Evolutionary conservation across 352 stramenopile genomes (phyloP), one percentile per base, ranked within the genome.

Genomic region (Peronospora tabacina): DNA sequence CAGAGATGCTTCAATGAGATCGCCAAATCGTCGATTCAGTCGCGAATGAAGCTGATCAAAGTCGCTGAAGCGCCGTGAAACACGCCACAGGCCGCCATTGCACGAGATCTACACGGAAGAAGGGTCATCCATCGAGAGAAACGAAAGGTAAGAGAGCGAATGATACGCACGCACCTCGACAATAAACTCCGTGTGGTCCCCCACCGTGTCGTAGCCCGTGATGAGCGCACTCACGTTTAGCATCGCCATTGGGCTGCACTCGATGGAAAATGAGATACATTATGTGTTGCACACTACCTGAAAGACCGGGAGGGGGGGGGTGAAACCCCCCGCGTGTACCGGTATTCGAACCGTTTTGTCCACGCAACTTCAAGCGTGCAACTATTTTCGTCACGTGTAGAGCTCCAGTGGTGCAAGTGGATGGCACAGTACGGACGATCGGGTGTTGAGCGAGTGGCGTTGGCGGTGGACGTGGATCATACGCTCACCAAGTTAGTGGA

Each of bases 121-220:
- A 36, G 44, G 8, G 6, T 29, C 5, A 12, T 66, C 20, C 45
- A 33, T 34, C 16, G n/a, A 15, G 2, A 8, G 41, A 3, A 45
- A 6, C 24, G 17, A 32, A 10, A 15, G 32, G 70, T 0, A 26
- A 15, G 1, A 38, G 9, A 37, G 8, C 28, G 4, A 6, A 40
- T 16, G 20, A 19, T n/a, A 3, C 8, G 7, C 35, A 55, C 52
- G 12, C 13, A 70, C 80, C 77, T 91, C 75, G 22, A 85, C 69
- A 49, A 88, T 68, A 61, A 87, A 91, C 70, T 91, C 80, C 35
- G 80, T 91, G 74, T 91, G 80, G 66, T 91, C 80, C 40, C 75
- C 80, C 28, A 91, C 77, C 19, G 75, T 86, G 56, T 91, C 76
- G 62, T 87, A 82, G 63, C 76, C 70, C 55, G 80, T 88, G 57